Base-by-base conservation (phyloP, 1,284 basidiomycete genomes). In the Ustilago hordei region DNA sequence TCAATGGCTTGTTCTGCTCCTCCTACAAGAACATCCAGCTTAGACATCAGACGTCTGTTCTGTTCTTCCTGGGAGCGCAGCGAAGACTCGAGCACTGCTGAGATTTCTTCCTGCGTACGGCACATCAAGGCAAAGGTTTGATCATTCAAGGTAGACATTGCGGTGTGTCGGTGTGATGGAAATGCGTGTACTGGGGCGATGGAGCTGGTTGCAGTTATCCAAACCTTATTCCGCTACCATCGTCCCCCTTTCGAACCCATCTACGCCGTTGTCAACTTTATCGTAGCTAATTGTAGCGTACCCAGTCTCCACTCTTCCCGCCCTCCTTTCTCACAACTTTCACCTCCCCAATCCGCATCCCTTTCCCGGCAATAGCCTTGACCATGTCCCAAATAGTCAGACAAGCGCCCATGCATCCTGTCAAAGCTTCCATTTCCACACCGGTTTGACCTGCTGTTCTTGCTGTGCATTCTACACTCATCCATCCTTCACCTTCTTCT, bases 381-480 rank as follows among this genome's bases (percentile, higher is more conserved):
- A 94, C 88, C 93, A 95, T 95, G 84, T 95, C 94, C 94, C 93
- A 95, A 23, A 95, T 90, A 0, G 93, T 94, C 70, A 95, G 87
- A 48, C 93, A 88, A 4, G 91, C 91, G n/a, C 92, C 88, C 5
- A 91, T 92, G 13, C 93, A 93, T 23, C 91, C 92, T 28, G 92
- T 93, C 66, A 95, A 85, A n/a, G 94, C 94, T 87, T 95, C 94
- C 93, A 95, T 95, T 88, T 95, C 94, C 31, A 95, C 94, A 0
- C 94, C 94, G 90, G 82, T 84, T 50, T 58, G 68, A 0, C 67
- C 72, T 12, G 52, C 63, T 3, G 82, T 83, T 8, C 45, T 71
- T 0, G 81, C 75, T 3, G 78, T 80, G 43, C 81, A 83, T 23
- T 62, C 55, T 15, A 84, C 65, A 12, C 64, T 31, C 19, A 84